Evolutionary conservation across 2,329 filamentous ascomycete species (phyloP).

Genomic region (Colletotrichum sp.): DNA sequence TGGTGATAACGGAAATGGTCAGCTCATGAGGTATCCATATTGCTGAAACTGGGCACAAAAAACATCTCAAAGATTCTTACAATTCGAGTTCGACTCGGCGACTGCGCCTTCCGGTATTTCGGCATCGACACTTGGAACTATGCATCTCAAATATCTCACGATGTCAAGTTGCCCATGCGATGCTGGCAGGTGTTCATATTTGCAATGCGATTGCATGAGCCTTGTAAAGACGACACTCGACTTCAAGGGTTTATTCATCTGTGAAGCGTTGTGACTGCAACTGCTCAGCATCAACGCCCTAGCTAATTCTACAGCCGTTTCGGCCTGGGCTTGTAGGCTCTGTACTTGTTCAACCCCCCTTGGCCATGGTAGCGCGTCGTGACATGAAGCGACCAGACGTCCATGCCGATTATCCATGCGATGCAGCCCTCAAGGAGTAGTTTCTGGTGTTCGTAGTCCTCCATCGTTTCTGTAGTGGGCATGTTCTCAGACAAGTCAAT

Average conservation of each 20-base stretch:
- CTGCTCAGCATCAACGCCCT: not conserved
- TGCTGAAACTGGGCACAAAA: not conserved
- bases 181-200: fast-evolving
- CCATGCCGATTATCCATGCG: not conserved
- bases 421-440: not conserved
- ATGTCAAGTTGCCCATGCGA: not conserved
- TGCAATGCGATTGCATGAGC: not conserved
- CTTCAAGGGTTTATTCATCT: fast-evolving
- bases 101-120: not conserved
- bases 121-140: not conserved
- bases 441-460: not conserved
- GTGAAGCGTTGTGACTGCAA: not conserved
- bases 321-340: not conserved
- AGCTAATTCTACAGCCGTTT: not conserved
- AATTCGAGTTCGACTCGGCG: too few relatives aligned
- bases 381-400: not conserved
- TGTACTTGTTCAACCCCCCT: not conserved
- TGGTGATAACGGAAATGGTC: not conserved
- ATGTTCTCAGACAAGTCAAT: not conserved
- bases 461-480: not conserved
- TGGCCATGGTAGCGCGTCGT: not conserved
- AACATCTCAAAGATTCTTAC: not conserved
- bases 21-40: not conserved
- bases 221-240: not conserved
- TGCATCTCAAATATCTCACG: not conserved